These are phyloP conservation scores for Oryza rufipogon DNA, from an alignment of 176 grass and related monocot genomes.

Conservation along the genomic window DNA sequence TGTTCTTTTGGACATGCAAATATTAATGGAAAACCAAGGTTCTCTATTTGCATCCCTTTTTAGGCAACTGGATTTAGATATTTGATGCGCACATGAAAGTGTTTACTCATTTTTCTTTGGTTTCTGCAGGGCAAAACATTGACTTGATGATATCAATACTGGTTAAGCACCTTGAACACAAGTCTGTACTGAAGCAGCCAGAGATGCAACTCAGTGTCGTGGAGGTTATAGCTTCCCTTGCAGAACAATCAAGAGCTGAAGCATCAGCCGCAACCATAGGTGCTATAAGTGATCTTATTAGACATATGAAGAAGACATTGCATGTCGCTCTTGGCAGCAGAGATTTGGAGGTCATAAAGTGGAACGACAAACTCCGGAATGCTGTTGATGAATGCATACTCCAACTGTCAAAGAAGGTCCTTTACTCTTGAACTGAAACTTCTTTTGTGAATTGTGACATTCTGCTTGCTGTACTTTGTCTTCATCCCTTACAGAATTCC, in stretches of 20 bases:
- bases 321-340: slow-evolving; percentile 67
- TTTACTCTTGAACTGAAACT: not conserved
- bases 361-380: slow-evolving; percentile 72
- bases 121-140: slow-evolving; percentile 80
- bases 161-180: slow-evolving; percentile 95
- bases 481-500: not conserved
- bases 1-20: slow-evolving; percentile 83
- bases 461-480: slow-evolving; percentile 3
- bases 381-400: slow-evolving; percentile 80
- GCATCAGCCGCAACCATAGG: slow-evolving; percentile 79
- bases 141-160: slow-evolving; percentile 79
- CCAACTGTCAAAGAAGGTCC: slow-evolving; percentile 92
- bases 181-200: slow-evolving; percentile 77
- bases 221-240: slow-evolving; percentile 70
- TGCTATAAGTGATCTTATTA: slow-evolving; percentile 93
- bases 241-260: slow-evolving; percentile 70
- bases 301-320: slow-evolving; percentile 82
- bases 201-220: slow-evolving; percentile 84
- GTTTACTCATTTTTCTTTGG: slow-evolving; percentile 32
- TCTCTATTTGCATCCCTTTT: slow-evolving; percentile 31
- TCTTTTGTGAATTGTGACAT: not conserved
- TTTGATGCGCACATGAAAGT: slow-evolving; percentile 14
- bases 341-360: slow-evolving; percentile 68
- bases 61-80: not conserved
- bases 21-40: slow-evolving; percentile 80